These are phyloP conservation scores for Iodosphaeria phyllophila DNA, from an alignment of 2,329 filamentous ascomycete species.

Conservation along the genomic window DNA sequence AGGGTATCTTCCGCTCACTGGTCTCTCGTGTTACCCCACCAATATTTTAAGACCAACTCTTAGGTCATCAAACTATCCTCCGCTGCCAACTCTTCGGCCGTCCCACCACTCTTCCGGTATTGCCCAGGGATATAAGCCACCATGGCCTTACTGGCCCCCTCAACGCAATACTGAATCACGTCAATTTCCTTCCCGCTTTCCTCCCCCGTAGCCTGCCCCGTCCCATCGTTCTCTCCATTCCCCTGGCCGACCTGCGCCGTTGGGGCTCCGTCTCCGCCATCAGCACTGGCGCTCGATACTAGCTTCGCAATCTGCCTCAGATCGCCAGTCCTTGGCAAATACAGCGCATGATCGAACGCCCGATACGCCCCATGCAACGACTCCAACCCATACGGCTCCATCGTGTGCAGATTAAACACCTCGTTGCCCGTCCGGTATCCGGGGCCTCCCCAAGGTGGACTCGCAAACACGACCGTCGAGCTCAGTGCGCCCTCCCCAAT, in stretches of 20 bases:
- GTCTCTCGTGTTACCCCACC: too few relatives aligned
- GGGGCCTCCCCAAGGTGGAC: conserved; percentile 41
- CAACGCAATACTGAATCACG: conserved; percentile 80
- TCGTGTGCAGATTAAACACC: conserved; percentile 66
- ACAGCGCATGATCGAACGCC: conserved; percentile 48
- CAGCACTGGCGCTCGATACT: too few relatives aligned
- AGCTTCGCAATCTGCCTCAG: conserved; percentile 55
- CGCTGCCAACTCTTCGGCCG: neutral
- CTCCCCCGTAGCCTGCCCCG: too few relatives aligned
- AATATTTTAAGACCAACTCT: conserved; percentile 1
- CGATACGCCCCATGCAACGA: conserved; percentile 44
- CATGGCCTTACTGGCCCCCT: conserved; percentile 70
- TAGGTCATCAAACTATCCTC: neutral
- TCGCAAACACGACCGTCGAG: conserved; percentile 32
- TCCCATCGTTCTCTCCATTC: conserved; percentile 18
- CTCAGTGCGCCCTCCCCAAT: conserved; percentile 21
- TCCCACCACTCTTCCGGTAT: neutral
- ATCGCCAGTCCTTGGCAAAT: conserved; percentile 71
- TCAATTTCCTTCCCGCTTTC: conserved; percentile 41
- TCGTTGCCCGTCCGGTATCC: conserved; percentile 36
- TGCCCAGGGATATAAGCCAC: conserved; percentile 39
- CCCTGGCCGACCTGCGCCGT: too few relatives aligned
- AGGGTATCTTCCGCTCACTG: neutral
- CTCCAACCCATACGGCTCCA: conserved; percentile 69
- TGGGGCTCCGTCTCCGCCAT: too few relatives aligned